phyloP scores from a whole-genome alignment of 352 stramenopile genomes.

The Phytophthora melonis region DNA sequence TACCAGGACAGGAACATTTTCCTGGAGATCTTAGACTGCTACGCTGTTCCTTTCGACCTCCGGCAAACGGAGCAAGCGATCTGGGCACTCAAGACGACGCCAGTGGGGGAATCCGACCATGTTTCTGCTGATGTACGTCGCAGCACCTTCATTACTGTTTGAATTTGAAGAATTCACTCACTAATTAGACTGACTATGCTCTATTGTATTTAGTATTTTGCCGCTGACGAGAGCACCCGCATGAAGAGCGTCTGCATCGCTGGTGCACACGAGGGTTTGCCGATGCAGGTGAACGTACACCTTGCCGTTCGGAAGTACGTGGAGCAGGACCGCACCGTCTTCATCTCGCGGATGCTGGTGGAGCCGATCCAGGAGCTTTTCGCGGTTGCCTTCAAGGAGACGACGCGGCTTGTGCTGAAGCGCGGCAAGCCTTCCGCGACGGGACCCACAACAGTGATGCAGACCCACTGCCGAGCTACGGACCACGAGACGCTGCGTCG shows the following conservation, averaged over 20 bases:
- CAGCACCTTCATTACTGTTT: background rate
- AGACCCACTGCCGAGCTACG: conserved; percentile 12
- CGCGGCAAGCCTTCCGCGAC: background rate
- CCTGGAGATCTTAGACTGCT: conserved; percentile 20
- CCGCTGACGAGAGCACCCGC: conserved; percentile 10
- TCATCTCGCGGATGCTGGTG: conserved; percentile 16
- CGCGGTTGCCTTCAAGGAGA: conserved; percentile 14
- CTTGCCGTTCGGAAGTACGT: conserved; percentile 4
- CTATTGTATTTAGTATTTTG: background rate
- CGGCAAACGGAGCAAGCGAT: conserved; percentile 5
- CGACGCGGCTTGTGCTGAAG: background rate
- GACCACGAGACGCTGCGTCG: conserved; percentile 2
- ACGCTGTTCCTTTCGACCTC: conserved; percentile 19
- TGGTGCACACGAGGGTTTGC: no score
- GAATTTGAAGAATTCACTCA: no score
- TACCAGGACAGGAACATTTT: background rate
- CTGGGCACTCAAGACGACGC: conserved; percentile 6
- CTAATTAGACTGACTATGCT: no score
- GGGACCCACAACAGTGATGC: conserved; percentile 20
- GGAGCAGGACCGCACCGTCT: conserved; percentile 17
- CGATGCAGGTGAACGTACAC: no score
- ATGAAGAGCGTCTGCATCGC: conserved; percentile 11
- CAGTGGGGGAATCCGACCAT: background rate
- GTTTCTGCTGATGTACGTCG: conserved; percentile 11
- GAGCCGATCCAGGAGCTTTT: conserved; percentile 15